Evolutionary conservation across 805 yeast genomes (phyloP), one percentile per base, ranked within the genome.

Genomic region (Myxozyma vanderwaltii): DNA sequence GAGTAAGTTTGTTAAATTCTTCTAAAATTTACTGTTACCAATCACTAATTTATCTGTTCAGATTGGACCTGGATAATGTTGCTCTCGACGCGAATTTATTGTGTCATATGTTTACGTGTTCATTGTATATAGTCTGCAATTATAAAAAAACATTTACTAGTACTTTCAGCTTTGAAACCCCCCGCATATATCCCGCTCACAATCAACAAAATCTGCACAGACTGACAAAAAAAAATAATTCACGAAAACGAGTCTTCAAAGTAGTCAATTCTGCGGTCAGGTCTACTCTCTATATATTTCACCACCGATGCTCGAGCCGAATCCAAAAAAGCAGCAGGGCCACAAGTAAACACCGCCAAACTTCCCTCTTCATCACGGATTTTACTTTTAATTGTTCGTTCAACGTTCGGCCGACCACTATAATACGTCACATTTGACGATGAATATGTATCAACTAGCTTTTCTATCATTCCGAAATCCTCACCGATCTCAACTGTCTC

Each of bases 211-310:
- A 44, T 13, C 7, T 26, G 24, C n/a, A 13, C 31, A 6, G 26
- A 21, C 21, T 13, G 12, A 8, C 45, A 23, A 27, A 45, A n/a
- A n/a, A n/a, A n/a, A n/a, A n/a, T n/a, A n/a, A n/a, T n/a, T 21
- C 33, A 84, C 95, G 96, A 88, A 13, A 80, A 90, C 50, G 86
- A 78, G 68, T 87, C 91, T 70, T 89, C 96, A 68, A 77, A 85
- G 67, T 84, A 84, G 61, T 86, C 91, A 19, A 88, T 80, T 45
- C 75, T 88, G 78, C 46, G 79, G 75, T 15, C 77, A 70, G 56
- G 56, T 53, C 74, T 70, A 52, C 75, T 58, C 35, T 76, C 72
- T 52, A 83, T 69, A 56, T 79, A 70, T 43, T 74, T 63, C 10
- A 79, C 76, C n/a, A 84, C 78, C 3, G 77, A 69, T 38, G 76